Evolutionary conservation across 495 filamentous ascomycete genomes (phyloP).

Genomic region (Paragyromitra xinjiangensis): DNA sequence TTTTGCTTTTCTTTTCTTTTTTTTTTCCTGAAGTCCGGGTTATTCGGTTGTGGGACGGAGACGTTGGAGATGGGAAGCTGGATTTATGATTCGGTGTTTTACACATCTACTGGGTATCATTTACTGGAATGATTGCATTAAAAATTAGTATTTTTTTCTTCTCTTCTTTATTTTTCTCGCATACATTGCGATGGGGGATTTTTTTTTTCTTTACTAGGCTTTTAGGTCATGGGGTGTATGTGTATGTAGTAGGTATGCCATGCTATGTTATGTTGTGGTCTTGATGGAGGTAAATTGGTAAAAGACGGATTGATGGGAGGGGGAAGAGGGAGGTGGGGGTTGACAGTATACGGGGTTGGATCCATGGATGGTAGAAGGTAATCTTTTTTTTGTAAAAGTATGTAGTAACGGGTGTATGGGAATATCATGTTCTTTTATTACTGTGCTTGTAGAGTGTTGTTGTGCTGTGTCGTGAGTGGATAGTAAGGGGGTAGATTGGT

Average conservation of each 20-base stretch:
- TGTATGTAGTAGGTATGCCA: constrained; percentile 8
- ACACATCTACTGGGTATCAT: too few species aligned
- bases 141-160: too few species aligned
- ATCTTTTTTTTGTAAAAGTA: not conserved
- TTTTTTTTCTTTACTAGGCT: not conserved
- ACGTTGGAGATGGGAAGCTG: not conserved
- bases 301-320: too few species aligned
- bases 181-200: not conserved
- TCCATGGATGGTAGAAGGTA: not conserved
- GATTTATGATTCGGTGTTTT: too few species aligned
- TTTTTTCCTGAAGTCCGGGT: not conserved
- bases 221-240: not conserved
- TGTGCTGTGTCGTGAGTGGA: too few species aligned
- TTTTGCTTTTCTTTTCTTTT: not conserved
- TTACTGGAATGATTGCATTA: too few species aligned
- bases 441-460: not conserved
- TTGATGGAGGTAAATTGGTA: too few species aligned
- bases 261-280: not conserved
- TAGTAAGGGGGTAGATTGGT: too few species aligned
- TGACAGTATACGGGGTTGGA: not conserved
- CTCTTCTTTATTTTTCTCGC: not conserved
- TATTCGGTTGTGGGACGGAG: not conserved
- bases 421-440: not conserved
- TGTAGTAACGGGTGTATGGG: not conserved
- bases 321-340: not conserved